phyloP scores from a whole-genome alignment of 2,329 filamentous ascomycete genomes.

The Leptographium radiaticola region DNA sequence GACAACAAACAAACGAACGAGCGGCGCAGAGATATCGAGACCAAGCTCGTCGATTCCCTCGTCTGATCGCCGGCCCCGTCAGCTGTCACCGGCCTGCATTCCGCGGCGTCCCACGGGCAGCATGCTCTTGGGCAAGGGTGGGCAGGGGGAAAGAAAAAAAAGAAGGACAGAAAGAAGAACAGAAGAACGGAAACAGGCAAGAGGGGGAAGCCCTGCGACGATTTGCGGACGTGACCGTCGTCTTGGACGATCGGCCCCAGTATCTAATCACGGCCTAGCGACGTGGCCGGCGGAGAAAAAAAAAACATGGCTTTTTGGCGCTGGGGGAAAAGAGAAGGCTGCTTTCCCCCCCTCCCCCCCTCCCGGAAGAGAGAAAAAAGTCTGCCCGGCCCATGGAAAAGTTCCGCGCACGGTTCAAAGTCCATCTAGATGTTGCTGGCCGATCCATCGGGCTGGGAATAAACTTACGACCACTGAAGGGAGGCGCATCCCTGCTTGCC shows the following conservation, averaged over 20 bases:
- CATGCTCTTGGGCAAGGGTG: background rate
- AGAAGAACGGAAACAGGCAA: too few species aligned
- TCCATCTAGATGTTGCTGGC: background rate
- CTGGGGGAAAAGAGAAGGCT: background rate
- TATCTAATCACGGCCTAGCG: background rate
- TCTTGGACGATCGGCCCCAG: background rate
- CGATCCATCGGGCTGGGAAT: background rate
- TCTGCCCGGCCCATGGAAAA: background rate
- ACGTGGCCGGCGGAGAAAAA: background rate
- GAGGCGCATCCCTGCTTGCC: background rate
- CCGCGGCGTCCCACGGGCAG: background rate
- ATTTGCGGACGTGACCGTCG: background rate
- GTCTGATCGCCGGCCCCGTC: background rate
- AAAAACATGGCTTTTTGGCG: background rate
- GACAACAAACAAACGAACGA: too few species aligned
- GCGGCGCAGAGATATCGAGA: background rate
- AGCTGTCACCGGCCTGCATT: background rate
- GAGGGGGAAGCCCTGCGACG: too few species aligned
- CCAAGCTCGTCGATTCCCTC: background rate
- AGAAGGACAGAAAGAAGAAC: background rate
- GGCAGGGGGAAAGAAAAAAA: background rate
- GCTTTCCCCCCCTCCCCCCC: too few species aligned
- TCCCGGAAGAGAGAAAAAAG: background rate
- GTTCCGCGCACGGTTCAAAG: background rate
- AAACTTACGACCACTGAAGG: background rate